Conservation (phyloP, 768 basidiomycete genomes). For the Suillus occidentalis region DNA sequence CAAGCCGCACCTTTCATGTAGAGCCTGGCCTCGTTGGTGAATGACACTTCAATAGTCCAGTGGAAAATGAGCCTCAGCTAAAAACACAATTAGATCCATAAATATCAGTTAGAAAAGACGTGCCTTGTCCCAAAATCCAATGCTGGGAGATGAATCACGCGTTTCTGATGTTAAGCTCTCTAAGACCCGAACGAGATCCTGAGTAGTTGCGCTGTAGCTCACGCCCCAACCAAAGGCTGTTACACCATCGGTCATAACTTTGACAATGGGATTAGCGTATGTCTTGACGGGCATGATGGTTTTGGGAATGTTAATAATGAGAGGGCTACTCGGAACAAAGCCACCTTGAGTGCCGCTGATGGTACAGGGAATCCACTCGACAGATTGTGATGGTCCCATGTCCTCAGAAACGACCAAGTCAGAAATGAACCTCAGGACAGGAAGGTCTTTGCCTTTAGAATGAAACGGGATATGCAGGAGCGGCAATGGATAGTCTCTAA, state of each 20-base stretch:
- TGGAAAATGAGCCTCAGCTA: slow-evolving; percentile 80
- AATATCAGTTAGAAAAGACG: neutral
- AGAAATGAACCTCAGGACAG: slow-evolving; percentile 65
- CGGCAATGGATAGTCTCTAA: slow-evolving; percentile 90
- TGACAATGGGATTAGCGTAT: slow-evolving; percentile 75
- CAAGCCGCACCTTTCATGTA: slow-evolving; percentile 76
- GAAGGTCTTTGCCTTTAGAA: slow-evolving; percentile 29
- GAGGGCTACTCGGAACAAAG: slow-evolving; percentile 47
- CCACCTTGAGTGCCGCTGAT: slow-evolving; percentile 60
- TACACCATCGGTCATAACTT: slow-evolving; percentile 59
- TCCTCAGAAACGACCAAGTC: slow-evolving; percentile 89
- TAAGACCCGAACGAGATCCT: slow-evolving; percentile 81
- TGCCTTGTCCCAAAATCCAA: slow-evolving; percentile 97
- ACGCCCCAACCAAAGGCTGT: slow-evolving; percentile 88
- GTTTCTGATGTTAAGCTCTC: slow-evolving; percentile 79
- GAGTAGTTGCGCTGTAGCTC: slow-evolving; percentile 82
- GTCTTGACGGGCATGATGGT: slow-evolving; percentile 96
- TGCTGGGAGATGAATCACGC: slow-evolving; percentile 74
- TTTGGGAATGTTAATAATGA: slow-evolving; percentile 73
- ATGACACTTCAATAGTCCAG: slow-evolving; percentile 71
- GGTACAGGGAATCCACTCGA: slow-evolving; percentile 69
- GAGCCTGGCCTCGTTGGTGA: slow-evolving; percentile 69
- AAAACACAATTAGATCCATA: slow-evolving; percentile 11
- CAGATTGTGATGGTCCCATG: slow-evolving; percentile 64
- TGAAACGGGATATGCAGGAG: slow-evolving; percentile 69